A percentile compares a stretch with the other conserved stretches of the same genome.
These are phyloP conservation scores for Fusarium pseudograminearum DNA, from an alignment of 2,329 filamentous ascomycete species.

Conservation along the genomic window DNA sequence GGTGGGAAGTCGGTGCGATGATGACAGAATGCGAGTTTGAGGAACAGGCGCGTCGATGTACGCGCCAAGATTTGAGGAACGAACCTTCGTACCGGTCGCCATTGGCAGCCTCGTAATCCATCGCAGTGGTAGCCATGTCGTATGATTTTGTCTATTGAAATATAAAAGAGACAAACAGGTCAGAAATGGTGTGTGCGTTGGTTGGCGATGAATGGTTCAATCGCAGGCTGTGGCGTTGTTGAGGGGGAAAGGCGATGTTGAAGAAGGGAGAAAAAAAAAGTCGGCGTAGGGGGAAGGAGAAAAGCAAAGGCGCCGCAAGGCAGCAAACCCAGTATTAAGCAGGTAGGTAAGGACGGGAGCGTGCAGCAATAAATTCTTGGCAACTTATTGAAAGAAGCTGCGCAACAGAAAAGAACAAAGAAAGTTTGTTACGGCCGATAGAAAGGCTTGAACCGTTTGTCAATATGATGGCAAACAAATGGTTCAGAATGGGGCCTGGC, in stretches of 20 bases:
- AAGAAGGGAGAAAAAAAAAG: conserved; percentile 46
- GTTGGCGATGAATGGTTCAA: conserved; percentile 44
- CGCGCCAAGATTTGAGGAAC: conserved; percentile 42
- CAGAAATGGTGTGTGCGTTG: conserved; percentile 33
- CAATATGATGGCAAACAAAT: conserved; percentile 36
- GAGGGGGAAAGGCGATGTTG: conserved; percentile 43
- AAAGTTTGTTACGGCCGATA: conserved; percentile 25
- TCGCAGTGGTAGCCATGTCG: conserved; percentile 72
- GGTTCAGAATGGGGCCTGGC: conserved; percentile 32
- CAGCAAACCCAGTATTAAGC: conserved; percentile 35
- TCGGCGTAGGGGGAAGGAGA: conserved; percentile 42
- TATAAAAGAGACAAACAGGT: conserved; percentile 29
- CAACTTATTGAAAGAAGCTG: conserved; percentile 32
- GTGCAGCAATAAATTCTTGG: conserved; percentile 25
- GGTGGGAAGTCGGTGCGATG: background rate
- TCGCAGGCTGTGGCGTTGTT: conserved; percentile 35
- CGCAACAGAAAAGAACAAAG: conserved; percentile 29
- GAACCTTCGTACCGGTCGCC: conserved; percentile 75
- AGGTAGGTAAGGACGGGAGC: conserved; percentile 29
- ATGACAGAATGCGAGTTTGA: conserved; percentile 5
- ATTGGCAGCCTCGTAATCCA: conserved; percentile 78
- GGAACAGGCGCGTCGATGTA: conserved; percentile 35
- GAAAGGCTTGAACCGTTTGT: conserved; percentile 31
- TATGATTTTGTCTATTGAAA: conserved; percentile 23
- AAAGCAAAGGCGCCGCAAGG: conserved; percentile 42